Base-by-base conservation (phyloP, 2,329 filamentous ascomycete species). In the Cytospora piceae region DNA sequence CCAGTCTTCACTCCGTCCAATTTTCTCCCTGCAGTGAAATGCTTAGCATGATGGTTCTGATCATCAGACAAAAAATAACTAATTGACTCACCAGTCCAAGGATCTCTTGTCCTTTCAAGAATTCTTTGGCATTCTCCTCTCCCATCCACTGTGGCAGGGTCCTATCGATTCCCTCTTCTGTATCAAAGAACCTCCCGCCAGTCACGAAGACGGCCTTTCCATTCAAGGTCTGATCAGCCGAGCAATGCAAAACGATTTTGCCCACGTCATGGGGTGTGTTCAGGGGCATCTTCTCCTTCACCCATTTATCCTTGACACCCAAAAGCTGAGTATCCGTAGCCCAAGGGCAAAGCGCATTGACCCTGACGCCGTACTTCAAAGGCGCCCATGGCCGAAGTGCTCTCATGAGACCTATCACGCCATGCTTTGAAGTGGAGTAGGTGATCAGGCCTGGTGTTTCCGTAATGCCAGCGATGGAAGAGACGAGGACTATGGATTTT, bases 341-440 rank as follows among this genome's bases (percentile, higher is more conserved):
- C 71, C 80, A 83, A 1, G 81, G 81, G 11, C 79, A 81, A n/a
- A 83, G 73, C 5, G 77, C 79, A 68, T 82, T 83, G 22, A 78
- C 74, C 15, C 79, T 72, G 4, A 82, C 74, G 17, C 73, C 71
- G 29, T 77, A 72, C 53, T 74, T 69, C 3, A 71, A 67, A 1
- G 80, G 72, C 1, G 73, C 68, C 65, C 68, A 74, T 0, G 68
- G 69, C 42, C 79, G 75, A 32, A 84, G 72, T 22, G 78, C 77
- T 27, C 82, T 76, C 77, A 83, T 81, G 8, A 83, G 73, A 0
- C 82, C 82, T 32, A 82, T 74, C 0, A 85, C 77, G n/a, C 80
- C 82, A 67, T 84, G 82, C 69, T 85, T 83, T 7, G 77, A 74
- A 0, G 81, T 74, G 4, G 78, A 77, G 68, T 85, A 84, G 29